A percentile compares a stretch with the other conserved stretches of the same genome.
Evolutionary conservation across 2,329 filamentous ascomycete genomes (phyloP).

Genomic region (Stromatinia cepivora): DNA sequence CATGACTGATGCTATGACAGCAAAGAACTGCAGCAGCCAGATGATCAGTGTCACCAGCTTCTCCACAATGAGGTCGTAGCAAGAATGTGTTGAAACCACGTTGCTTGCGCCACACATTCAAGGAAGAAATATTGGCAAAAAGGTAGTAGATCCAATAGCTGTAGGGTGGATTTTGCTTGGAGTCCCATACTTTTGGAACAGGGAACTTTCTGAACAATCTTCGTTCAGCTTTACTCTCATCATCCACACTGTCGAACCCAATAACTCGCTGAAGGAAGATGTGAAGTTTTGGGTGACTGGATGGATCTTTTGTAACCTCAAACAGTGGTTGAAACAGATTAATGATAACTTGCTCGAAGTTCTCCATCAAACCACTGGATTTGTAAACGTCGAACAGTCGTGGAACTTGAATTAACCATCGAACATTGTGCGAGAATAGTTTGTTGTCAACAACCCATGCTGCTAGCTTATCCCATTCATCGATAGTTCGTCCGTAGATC

Average conservation of each 20-base stretch:
- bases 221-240: slow-evolving; percentile 94
- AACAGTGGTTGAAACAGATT: slow-evolving; percentile 95
- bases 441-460: slow-evolving; percentile 99
- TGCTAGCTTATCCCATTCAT: slow-evolving; percentile 97
- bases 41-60: slow-evolving; percentile 96
- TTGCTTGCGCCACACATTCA: slow-evolving; percentile 88
- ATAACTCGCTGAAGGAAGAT: slow-evolving; percentile 93
- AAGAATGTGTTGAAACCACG: slow-evolving; percentile 96
- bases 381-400: slow-evolving; percentile 97
- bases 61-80: slow-evolving; percentile 89
- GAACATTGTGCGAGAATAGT: slow-evolving; percentile 94
- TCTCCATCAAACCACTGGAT: slow-evolving; percentile 79
- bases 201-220: slow-evolving; percentile 96
- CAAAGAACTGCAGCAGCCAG: slow-evolving; percentile 87
- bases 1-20: slow-evolving; percentile 96
- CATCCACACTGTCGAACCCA: slow-evolving; percentile 95
- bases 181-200: slow-evolving; percentile 82
- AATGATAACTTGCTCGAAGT: slow-evolving; percentile 83
- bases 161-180: slow-evolving; percentile 94
- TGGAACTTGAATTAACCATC: slow-evolving; percentile 95
- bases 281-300: slow-evolving; percentile 87
- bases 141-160: slow-evolving; percentile 99
- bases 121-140: slow-evolving; percentile 87
- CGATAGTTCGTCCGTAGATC: slow-evolving; percentile 86
- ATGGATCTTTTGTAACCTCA: slow-evolving; percentile 86